A percentile compares a stretch with the other conserved stretches of the same genome.
phyloP scores from a whole-genome alignment of 768 basidiomycete genomes.

The Tubosaeta sp. region DNA sequence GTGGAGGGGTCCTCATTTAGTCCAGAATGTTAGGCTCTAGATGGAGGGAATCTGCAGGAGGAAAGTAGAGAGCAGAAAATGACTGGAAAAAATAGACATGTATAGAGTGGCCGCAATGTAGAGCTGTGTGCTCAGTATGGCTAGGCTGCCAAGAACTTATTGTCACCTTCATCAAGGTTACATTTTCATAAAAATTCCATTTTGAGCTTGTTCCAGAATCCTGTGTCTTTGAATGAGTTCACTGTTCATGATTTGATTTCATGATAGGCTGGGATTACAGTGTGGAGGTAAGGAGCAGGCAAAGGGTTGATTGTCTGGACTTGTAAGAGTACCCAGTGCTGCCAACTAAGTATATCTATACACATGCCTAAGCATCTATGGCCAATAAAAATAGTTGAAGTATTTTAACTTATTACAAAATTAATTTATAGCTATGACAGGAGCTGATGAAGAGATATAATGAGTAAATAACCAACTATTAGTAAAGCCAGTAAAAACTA shows the following conservation, averaged over 20 bases:
- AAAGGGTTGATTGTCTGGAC: too few species aligned
- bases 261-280: too few species aligned
- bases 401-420: too few species aligned
- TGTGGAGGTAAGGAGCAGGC: too few species aligned
- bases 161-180: neutral
- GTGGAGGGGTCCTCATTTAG: conserved; percentile 6
- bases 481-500: too few species aligned
- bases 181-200: neutral
- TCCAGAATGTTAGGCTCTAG: neutral
- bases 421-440: too few species aligned
- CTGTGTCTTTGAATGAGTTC: neutral
- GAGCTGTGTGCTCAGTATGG: neutral
- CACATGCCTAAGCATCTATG: too few species aligned
- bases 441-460: too few species aligned
- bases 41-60: neutral
- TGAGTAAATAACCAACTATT: too few species aligned
- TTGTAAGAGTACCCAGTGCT: too few species aligned
- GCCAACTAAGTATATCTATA: too few species aligned
- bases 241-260: neutral
- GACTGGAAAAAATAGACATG: neutral
- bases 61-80: neutral
- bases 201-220: neutral
- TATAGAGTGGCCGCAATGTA: neutral
- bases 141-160: conserved; percentile 1
- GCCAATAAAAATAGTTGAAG: too few species aligned